A percentile compares a stretch with the other conserved stretches of the same genome.
phyloP scores from a whole-genome alignment of 148 eudicot species.

The Rhododendron molle region DNA sequence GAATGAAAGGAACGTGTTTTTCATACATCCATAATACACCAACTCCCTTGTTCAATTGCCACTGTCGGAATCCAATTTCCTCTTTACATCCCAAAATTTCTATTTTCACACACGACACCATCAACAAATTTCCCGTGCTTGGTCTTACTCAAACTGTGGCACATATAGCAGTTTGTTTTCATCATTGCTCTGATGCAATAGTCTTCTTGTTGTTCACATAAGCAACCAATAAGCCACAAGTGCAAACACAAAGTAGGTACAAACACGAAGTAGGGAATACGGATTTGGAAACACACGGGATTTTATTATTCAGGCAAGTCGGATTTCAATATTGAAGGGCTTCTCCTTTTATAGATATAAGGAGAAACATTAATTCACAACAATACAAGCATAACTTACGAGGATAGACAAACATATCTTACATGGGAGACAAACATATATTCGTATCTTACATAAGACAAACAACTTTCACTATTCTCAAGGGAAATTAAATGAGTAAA shows the following conservation, averaged over 20 bases:
- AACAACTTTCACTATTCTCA: no score
- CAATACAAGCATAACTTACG: no score
- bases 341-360: neutral
- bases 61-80: neutral
- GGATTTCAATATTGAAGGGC: neutral
- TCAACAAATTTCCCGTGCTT: neutral
- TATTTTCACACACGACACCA: neutral
- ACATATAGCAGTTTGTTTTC: neutral
- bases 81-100: neutral
- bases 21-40: neutral
- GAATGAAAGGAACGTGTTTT: neutral
- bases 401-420: no score
- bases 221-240: no score
- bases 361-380: neutral
- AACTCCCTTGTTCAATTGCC: neutral
- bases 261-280: neutral
- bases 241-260: neutral
- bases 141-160: neutral
- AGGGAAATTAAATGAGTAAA: no score
- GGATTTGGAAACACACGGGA: no score
- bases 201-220: no score
- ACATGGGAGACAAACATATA: no score
- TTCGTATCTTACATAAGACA: no score
- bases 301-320: no score
- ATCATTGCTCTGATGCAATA: no score